Evolutionary conservation across 129 eudicot genomes (phyloP).

Genomic region (Lactuca saligna): DNA sequence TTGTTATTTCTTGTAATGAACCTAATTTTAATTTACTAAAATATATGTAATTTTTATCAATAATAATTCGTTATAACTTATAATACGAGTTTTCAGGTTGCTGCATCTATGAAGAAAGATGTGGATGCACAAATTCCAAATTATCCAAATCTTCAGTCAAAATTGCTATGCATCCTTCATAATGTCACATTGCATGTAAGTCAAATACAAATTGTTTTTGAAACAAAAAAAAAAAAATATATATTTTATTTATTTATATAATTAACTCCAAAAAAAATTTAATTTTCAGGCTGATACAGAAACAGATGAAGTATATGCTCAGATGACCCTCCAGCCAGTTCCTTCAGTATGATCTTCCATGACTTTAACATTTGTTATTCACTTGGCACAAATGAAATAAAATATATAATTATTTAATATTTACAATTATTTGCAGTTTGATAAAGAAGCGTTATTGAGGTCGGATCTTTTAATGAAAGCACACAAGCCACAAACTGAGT

Average conservation of each 20-base stretch:
- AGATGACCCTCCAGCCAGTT: slow-evolving; percentile 95
- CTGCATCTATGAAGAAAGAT: slow-evolving; percentile 93
- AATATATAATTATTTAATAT: background rate
- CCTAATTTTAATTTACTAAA: background rate
- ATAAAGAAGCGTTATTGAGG: slow-evolving; percentile 84
- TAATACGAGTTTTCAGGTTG: slow-evolving; percentile 56
- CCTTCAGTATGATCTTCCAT: slow-evolving; percentile 61
- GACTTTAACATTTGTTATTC: slow-evolving; percentile 6
- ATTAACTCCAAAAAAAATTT: background rate
- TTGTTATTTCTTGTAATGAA: background rate
- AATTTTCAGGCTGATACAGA: slow-evolving; percentile 85
- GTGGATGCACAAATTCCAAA: slow-evolving; percentile 92
- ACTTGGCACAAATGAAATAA: background rate
- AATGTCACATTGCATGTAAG: slow-evolving; percentile 82
- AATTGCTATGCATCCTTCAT: slow-evolving; percentile 83
- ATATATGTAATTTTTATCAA: background rate
- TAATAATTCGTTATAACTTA: slow-evolving; percentile 13
- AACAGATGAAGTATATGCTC: slow-evolving; percentile 97
- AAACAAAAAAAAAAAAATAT: background rate
- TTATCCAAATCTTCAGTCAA: slow-evolving; percentile 85
- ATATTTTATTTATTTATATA: background rate
- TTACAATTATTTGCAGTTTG: slow-evolving; percentile 59
- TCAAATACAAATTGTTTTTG: background rate
- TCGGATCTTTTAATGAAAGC: slow-evolving; percentile 76
- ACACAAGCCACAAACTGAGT: slow-evolving; percentile 89